A percentile compares a stretch with the other conserved stretches of the same genome.
These are phyloP conservation scores for Pythium plurisporium DNA, from an alignment of 352 stramenopile species.

Conservation along the genomic window DNA sequence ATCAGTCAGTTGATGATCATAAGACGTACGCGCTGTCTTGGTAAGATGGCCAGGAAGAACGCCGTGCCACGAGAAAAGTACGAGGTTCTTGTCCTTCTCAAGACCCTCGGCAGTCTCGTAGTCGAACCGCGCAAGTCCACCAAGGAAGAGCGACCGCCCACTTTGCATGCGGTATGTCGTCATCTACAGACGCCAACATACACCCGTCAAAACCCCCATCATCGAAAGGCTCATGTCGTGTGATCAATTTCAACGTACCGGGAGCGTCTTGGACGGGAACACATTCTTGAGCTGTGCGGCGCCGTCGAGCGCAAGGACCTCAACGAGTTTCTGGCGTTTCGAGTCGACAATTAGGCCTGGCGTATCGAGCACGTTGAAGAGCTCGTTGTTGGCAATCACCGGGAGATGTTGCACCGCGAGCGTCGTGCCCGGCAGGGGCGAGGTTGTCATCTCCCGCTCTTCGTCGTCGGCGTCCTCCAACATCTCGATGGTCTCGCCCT, in stretches of 20 bases:
- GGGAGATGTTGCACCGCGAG: conserved; percentile 79
- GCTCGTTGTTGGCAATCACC: conserved; percentile 72
- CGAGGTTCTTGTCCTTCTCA: conserved; percentile 45
- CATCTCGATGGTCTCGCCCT: conserved; percentile 62
- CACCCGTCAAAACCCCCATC: background rate
- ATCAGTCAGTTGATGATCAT: background rate
- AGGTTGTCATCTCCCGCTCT: conserved; percentile 81
- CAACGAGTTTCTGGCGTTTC: conserved; percentile 74
- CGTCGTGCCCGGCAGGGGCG: conserved; percentile 88
- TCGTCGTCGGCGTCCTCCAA: conserved; percentile 63
- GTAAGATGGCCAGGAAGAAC: conserved; percentile 78
- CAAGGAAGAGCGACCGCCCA: conserved; percentile 74
- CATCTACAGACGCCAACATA: conserved; percentile 44
- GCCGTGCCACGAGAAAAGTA: conserved; percentile 81
- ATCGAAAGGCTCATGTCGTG: background rate
- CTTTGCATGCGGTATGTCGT: conserved; percentile 64
- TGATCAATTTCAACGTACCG: conserved; percentile 28
- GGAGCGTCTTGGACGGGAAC: conserved; percentile 70
- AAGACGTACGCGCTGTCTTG: conserved; percentile 66
- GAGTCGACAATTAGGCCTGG: conserved; percentile 73
- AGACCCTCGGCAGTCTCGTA: conserved; percentile 45
- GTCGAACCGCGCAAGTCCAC: conserved; percentile 69
- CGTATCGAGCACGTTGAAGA: conserved; percentile 81
- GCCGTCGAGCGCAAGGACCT: conserved; percentile 68
- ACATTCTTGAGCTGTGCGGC: conserved; percentile 65